phyloP scores from a whole-genome alignment of 495 filamentous ascomycete species.

The Neurospora discreta region DNA sequence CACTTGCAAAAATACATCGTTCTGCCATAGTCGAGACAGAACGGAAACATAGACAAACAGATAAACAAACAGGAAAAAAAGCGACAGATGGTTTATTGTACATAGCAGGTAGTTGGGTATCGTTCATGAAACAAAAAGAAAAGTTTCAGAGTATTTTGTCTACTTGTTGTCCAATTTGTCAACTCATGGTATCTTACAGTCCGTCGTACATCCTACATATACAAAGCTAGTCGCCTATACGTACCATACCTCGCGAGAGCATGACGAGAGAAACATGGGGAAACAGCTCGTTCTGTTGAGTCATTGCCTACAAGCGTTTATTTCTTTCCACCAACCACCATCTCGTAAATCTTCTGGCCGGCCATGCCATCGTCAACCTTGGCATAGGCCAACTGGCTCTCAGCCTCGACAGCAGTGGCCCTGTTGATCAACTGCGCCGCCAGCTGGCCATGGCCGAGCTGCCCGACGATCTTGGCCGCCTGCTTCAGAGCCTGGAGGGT shows the following conservation, averaged over 20 bases:
- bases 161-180: constrained; percentile 2
- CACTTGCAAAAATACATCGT: constrained; percentile 89
- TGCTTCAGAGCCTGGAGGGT: constrained; percentile 29
- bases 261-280: neutral
- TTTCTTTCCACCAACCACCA: neutral
- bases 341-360: constrained; percentile 12
- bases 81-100: neutral
- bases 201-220: neutral
- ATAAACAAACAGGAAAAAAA: neutral
- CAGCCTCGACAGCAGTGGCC: constrained; percentile 14
- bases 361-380: neutral
- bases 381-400: constrained; percentile 11
- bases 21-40: constrained; percentile 44
- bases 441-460: constrained; percentile 9
- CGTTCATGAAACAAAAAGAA: neutral
- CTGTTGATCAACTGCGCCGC: constrained; percentile 19
- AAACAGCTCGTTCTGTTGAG: neutral
- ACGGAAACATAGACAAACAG: neutral
- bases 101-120: neutral
- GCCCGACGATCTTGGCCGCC: constrained; percentile 26
- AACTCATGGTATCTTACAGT: neutral
- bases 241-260: neutral
- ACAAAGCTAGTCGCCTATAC: neutral
- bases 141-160: neutral
- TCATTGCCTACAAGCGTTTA: neutral